Conservation (phyloP, 2,329 filamentous ascomycete species). For the Lasiodiplodia gonubiensis region DNA sequence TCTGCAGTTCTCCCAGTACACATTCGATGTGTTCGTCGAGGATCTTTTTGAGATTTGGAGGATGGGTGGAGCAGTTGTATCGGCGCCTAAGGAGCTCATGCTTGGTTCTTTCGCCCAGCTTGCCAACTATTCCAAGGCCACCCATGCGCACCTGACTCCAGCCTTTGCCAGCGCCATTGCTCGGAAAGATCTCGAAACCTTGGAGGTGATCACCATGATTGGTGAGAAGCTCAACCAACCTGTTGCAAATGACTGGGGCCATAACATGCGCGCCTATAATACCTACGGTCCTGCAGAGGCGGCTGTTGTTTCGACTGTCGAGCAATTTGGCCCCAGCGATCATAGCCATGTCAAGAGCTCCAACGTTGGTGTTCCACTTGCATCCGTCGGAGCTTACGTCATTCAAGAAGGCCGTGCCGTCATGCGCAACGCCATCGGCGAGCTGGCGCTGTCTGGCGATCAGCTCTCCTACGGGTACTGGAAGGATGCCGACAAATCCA, state of each 20-base stretch:
- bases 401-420: slow-evolving; percentile 33
- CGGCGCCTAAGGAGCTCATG: slow-evolving; percentile 58
- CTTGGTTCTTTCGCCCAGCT: slow-evolving; percentile 43
- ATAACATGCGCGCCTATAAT: slow-evolving; percentile 45
- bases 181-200: slow-evolving; percentile 31
- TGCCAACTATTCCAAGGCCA: slow-evolving; percentile 31
- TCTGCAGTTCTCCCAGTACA: slow-evolving; percentile 51
- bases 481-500: slow-evolving; percentile 39
- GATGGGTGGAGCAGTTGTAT: slow-evolving; percentile 56
- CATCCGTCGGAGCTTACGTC: slow-evolving; percentile 31
- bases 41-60: slow-evolving; percentile 58
- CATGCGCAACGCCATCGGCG: slow-evolving; percentile 39
- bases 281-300: slow-evolving; percentile 50
- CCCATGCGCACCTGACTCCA: slow-evolving; percentile 41
- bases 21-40: slow-evolving; percentile 59
- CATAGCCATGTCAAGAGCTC: slow-evolving; percentile 33
- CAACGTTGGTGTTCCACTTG: slow-evolving; percentile 43
- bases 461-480: slow-evolving; percentile 45
- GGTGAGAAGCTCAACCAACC: slow-evolving; percentile 32
- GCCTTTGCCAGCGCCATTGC: slow-evolving; percentile 40
- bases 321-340: slow-evolving; percentile 34
- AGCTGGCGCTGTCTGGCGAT: slow-evolving; percentile 45
- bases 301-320: slow-evolving; percentile 41
- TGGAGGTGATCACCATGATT: slow-evolving; percentile 31
- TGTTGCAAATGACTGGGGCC: slow-evolving; percentile 41